Conservation (phyloP, 2,329 filamentous ascomycete species). For the Juglanconis oblonga region DNA sequence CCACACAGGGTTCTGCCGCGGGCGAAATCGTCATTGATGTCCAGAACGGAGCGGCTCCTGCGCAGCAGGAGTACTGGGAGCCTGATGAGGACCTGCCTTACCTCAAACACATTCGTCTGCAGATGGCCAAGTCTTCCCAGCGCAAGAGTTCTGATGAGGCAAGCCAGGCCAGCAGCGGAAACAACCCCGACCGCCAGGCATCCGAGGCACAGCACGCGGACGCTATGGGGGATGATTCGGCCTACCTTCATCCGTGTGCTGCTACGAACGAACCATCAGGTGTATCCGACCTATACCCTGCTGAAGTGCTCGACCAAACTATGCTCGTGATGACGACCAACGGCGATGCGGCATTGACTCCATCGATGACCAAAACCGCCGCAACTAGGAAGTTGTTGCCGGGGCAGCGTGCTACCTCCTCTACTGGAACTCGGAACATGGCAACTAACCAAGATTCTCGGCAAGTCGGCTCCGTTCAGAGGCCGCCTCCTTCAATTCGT, state of each 20-base stretch:
- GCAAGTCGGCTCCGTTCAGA: constrained; percentile 4
- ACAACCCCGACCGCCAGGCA: neutral
- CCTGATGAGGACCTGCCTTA: constrained; percentile 15
- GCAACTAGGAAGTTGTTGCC: neutral
- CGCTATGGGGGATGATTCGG: neutral
- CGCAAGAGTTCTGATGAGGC: neutral
- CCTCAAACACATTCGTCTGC: constrained; percentile 12
- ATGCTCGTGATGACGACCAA: neutral
- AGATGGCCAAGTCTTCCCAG: neutral
- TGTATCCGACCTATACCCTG: constrained; percentile 8
- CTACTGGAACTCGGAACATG: neutral
- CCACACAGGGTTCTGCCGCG: neutral
- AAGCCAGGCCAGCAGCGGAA: neutral
- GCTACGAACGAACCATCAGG: neutral
- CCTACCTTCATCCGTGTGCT: neutral
- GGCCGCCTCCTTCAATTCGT: neutral
- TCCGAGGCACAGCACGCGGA: neutral
- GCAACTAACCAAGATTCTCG: neutral
- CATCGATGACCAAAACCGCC: neutral
- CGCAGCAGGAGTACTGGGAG: neutral
- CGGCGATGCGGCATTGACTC: neutral
- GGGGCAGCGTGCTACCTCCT: neutral
- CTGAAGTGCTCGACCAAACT: constrained; percentile 5
- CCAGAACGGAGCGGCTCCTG: neutral
- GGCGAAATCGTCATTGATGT: neutral